Conservation (phyloP, 2,329 filamentous ascomycete genomes). For the Fusarium lyarnte region DNA sequence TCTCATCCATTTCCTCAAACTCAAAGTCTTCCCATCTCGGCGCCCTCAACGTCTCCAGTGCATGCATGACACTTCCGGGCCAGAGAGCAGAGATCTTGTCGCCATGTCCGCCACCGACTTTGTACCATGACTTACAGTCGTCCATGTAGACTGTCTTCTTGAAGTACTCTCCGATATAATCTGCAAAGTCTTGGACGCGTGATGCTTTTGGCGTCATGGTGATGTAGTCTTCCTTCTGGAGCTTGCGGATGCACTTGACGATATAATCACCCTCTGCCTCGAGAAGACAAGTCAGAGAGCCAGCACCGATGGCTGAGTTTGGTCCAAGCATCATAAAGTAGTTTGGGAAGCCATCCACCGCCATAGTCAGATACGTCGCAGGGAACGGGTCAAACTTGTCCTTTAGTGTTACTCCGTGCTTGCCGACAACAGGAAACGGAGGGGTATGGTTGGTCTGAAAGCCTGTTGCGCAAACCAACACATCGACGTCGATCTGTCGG, state of each 20-base stretch:
- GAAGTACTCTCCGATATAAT: neutral
- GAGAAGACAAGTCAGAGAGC: neutral
- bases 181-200: neutral
- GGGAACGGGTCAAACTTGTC: neutral
- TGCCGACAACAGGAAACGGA: neutral
- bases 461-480: neutral
- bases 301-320: neutral
- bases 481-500: neutral
- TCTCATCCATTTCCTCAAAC: neutral
- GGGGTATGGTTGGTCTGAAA: neutral
- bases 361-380: neutral
- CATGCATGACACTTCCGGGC: neutral
- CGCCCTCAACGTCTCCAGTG: neutral
- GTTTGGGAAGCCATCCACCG: neutral
- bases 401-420: neutral
- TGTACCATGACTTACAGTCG: neutral
- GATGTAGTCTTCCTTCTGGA: neutral
- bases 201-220: neutral
- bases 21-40: conserved; percentile 5
- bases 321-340: neutral
- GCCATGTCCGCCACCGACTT: neutral
- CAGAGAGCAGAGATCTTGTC: neutral
- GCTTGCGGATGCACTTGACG: neutral
- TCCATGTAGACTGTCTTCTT: neutral
- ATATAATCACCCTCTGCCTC: conserved; percentile 1